A percentile compares a stretch with the other conserved stretches of the same genome.
Evolutionary conservation across 2,329 filamentous ascomycete species (phyloP).

Genomic region (Paradendryphiella salina): DNA sequence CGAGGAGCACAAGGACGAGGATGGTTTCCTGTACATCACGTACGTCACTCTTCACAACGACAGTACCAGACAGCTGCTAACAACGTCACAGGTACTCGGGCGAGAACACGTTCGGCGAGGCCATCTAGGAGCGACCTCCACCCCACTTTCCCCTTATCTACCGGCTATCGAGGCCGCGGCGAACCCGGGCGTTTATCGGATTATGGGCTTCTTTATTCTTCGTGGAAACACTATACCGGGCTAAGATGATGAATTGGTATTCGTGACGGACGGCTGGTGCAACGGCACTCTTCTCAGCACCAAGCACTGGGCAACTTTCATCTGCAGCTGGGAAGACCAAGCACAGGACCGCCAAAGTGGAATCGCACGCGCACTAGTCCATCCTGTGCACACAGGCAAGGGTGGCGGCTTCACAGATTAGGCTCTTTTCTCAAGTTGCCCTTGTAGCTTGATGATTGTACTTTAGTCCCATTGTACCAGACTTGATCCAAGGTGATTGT

Average conservation of each 20-base stretch:
- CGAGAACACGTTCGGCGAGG: conserved; percentile 93
- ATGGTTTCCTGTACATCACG: conserved; percentile 97
- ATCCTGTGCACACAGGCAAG: neutral
- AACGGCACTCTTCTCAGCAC: conserved; percentile 7
- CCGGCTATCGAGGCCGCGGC: conserved; percentile 29
- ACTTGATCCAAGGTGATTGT: conserved; percentile 14
- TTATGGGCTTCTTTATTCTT: conserved; percentile 29
- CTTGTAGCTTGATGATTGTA: conserved; percentile 28
- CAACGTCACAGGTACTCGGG: conserved; percentile 73
- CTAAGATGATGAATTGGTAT: conserved; percentile 21
- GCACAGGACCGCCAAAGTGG: conserved; percentile 2
- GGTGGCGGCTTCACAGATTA: conserved; percentile 8
- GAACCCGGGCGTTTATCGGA: conserved; percentile 38
- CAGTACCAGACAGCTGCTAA: conserved; percentile 24
- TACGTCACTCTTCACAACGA: conserved; percentile 50
- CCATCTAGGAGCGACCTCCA: conserved; percentile 35
- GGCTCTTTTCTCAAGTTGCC: conserved; percentile 21
- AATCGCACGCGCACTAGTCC: neutral
- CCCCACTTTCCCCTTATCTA: conserved; percentile 21
- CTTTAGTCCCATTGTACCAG: conserved; percentile 25
- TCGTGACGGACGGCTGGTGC: conserved; percentile 15
- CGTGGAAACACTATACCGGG: conserved; percentile 24
- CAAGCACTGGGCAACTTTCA: conserved; percentile 13
- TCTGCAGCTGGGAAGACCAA: conserved; percentile 3
- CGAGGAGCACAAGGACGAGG: conserved; percentile 93